Evolutionary conservation across 75 land plant genomes (phyloP).

Genomic region (Selaginella tamariscina): DNA sequence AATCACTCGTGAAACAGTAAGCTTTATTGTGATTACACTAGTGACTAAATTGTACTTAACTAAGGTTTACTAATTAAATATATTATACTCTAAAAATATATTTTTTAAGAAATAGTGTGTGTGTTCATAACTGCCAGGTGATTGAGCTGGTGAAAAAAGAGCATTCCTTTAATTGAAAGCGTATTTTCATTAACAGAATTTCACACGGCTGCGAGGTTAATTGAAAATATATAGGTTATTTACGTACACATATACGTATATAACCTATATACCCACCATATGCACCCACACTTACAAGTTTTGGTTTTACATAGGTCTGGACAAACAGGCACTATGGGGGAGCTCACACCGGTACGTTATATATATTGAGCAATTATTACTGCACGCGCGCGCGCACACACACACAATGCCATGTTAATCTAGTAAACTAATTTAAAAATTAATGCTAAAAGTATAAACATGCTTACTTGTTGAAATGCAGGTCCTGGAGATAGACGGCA

Average conservation of each 20-base stretch:
- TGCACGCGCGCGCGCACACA: not conserved
- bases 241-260: not conserved
- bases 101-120: not conserved
- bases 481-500: slow-evolving; percentile 90
- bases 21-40: slow-evolving; percentile 5
- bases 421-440: not conserved
- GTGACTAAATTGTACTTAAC: not conserved
- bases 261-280: not conserved
- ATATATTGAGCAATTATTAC: not conserved
- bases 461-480: slow-evolving; percentile 16
- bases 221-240: not conserved
- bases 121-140: slow-evolving; percentile 36
- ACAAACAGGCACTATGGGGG: slow-evolving; percentile 99
- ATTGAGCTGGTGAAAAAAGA: slow-evolving; percentile 81
- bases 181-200: slow-evolving; percentile 76
- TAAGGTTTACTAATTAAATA: not conserved
- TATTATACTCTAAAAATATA: not conserved
- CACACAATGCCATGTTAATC: not conserved
- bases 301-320: slow-evolving; percentile 54
- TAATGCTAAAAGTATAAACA: not conserved
- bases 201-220: slow-evolving; percentile 90
- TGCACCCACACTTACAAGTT: not conserved
- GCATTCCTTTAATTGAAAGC: slow-evolving; percentile 51
- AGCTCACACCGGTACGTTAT: slow-evolving; percentile 69
- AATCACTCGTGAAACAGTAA: slow-evolving; percentile 88